Evolutionary conservation across 208 protist genomes (phyloP).

Genomic region (Wallacemonas sp.): DNA sequence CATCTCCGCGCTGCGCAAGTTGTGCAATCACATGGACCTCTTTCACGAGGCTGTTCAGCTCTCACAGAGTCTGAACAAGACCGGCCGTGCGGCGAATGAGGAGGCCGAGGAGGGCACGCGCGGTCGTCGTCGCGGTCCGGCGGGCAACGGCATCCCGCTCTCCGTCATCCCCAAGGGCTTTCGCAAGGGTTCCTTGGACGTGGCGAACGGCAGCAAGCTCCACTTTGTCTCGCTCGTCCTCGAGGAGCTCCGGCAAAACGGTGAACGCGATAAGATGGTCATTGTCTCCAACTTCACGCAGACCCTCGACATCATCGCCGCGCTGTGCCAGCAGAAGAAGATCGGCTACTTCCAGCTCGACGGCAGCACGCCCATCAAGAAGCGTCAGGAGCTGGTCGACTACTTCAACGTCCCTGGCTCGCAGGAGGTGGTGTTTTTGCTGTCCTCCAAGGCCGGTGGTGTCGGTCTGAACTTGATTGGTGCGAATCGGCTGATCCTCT

Average conservation of each 20-base stretch:
- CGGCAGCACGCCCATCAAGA: slow-evolving; percentile 82
- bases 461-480: slow-evolving; percentile 95
- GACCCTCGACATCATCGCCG: slow-evolving; percentile 79
- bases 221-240: slow-evolving; percentile 83
- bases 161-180: slow-evolving; percentile 69
- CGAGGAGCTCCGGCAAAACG: slow-evolving; percentile 69
- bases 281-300: slow-evolving; percentile 88
- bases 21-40: slow-evolving; percentile 95
- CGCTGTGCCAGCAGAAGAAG: slow-evolving; percentile 51
- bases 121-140: slow-evolving; percentile 2
- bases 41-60: slow-evolving; percentile 74
- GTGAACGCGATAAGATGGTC: slow-evolving; percentile 79
- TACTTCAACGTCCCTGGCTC: slow-evolving; percentile 89
- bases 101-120: neutral
- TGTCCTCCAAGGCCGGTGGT: slow-evolving; percentile 93
- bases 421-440: slow-evolving; percentile 91
- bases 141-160: slow-evolving; percentile 51
- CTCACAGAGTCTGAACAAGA: slow-evolving; percentile 29
- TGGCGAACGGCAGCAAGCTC: slow-evolving; percentile 71
- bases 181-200: slow-evolving; percentile 49
- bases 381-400: slow-evolving; percentile 85
- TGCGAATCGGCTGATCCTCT: slow-evolving; percentile 94
- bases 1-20: slow-evolving; percentile 85
- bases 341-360: slow-evolving; percentile 86
- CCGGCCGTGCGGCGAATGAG: neutral